phyloP scores from a whole-genome alignment of 805 yeast species.

The Kuraishia hungarica region DNA sequence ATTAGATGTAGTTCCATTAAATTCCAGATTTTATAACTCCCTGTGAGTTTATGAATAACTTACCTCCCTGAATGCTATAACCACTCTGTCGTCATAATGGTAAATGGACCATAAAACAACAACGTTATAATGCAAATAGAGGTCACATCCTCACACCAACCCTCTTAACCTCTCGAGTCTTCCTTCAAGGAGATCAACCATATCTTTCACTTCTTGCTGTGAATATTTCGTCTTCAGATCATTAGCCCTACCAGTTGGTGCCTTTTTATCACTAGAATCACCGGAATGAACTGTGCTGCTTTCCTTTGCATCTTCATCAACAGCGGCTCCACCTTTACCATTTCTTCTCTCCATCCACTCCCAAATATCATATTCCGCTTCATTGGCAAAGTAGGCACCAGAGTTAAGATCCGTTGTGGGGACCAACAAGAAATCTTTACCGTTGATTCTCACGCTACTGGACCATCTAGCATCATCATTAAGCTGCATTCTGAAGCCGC shows the following conservation, averaged over 20 bases:
- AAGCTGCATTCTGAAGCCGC: slow-evolving; percentile 2
- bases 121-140: too few relatives aligned
- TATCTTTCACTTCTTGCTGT: neutral
- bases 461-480: slow-evolving; percentile 1
- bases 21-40: too few relatives aligned
- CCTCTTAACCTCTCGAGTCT: neutral
- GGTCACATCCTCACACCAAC: neutral
- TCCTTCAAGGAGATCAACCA: neutral
- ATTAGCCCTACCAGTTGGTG: neutral
- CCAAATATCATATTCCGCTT: slow-evolving; percentile 60
- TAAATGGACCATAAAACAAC: too few relatives aligned
- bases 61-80: too few relatives aligned
- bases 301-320: neutral
- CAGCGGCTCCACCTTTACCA: slow-evolving; percentile 5
- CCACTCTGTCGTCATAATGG: too few relatives aligned
- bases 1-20: too few relatives aligned
- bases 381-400: slow-evolving; percentile 19
- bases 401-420: slow-evolving; percentile 25
- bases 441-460: slow-evolving; percentile 17
- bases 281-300: too few relatives aligned
- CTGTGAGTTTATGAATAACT: too few relatives aligned
- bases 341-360: slow-evolving; percentile 50
- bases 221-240: neutral
- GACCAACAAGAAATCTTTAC: slow-evolving; percentile 27
- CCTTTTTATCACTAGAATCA: too few relatives aligned